Evolutionary conservation across 306 rosid genomes (phyloP).

Genomic region (Cicer judaicum): DNA sequence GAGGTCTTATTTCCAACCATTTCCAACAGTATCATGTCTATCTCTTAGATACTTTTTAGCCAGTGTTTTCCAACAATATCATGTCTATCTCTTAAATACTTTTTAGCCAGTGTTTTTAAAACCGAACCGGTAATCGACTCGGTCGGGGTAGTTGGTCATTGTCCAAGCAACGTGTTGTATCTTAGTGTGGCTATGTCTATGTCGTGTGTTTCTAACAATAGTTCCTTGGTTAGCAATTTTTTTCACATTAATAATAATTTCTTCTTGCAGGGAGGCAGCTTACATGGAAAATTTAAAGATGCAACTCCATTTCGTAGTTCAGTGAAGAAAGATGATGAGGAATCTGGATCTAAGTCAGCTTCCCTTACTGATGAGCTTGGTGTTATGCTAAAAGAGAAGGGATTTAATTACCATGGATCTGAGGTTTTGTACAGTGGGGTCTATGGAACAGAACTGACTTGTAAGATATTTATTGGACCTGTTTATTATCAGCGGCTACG

Average conservation of each 20-base stretch:
- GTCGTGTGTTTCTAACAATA: conserved; percentile 3
- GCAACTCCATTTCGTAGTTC: conserved; percentile 88
- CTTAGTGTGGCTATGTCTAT: neutral
- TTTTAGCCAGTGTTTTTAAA: too few relatives aligned
- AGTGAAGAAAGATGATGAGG: conserved; percentile 50
- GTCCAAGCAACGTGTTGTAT: neutral
- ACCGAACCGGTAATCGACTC: too few relatives aligned
- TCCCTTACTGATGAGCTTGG: conserved; percentile 94
- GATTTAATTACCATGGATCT: conserved; percentile 88
- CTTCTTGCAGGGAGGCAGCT: conserved; percentile 79
- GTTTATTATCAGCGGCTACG: conserved; percentile 95
- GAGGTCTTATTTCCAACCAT: neutral
- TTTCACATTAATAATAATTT: conserved; percentile 21
- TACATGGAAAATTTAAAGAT: conserved; percentile 73
- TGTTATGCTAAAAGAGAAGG: conserved; percentile 67
- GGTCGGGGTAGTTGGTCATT: too few relatives aligned
- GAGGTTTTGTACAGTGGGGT: conserved; percentile 94
- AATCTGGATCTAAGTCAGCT: conserved; percentile 50
- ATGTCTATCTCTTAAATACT: too few relatives aligned
- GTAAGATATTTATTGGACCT: conserved; percentile 95
- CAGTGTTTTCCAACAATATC: too few relatives aligned
- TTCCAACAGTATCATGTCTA: neutral
- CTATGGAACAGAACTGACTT: conserved; percentile 85
- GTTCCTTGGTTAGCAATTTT: neutral
- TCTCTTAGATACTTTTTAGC: too few relatives aligned